phyloP scores from a whole-genome alignment of 164 flowering plant genomes.

The Sextonia rubra region DNA sequence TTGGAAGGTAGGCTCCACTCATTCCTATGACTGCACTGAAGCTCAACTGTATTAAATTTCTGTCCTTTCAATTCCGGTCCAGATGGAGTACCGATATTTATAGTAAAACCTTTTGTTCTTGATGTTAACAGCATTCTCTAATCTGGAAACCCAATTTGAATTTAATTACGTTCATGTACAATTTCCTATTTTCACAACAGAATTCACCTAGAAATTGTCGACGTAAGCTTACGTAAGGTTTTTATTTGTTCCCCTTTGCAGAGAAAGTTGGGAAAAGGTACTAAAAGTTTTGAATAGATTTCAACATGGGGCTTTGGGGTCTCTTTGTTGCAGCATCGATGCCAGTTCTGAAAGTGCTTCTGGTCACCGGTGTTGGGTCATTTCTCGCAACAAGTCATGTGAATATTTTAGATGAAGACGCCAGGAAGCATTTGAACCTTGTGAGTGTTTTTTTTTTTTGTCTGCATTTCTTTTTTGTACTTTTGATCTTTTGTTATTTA shows the following conservation, averaged over 20 bases:
- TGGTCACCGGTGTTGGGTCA: conserved; percentile 46
- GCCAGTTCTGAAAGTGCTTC: conserved; percentile 48
- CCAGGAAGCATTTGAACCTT: conserved; percentile 44
- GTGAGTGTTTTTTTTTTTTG: conserved; percentile 21
- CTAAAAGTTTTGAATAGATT: neutral
- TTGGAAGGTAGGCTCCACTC: no score
- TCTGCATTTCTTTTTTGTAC: neutral
- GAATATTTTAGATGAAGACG: conserved; percentile 36
- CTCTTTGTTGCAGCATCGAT: conserved; percentile 38
- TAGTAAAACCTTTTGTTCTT: no score
- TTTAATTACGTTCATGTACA: no score
- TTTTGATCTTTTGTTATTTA: neutral
- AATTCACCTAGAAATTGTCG: neutral
- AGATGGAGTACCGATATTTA: no score
- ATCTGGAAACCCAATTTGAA: no score
- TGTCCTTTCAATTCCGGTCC: no score
- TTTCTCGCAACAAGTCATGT: conserved; percentile 40
- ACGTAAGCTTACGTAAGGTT: neutral
- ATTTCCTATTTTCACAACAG: neutral
- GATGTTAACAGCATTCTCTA: no score
- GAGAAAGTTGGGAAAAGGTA: neutral
- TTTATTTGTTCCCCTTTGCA: neutral
- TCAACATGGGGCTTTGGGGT: conserved; percentile 34
- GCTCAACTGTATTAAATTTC: no score
- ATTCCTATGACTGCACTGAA: no score